Conservation (phyloP, 1,284 basidiomycete species). For the Apiotrichum gracile region DNA sequence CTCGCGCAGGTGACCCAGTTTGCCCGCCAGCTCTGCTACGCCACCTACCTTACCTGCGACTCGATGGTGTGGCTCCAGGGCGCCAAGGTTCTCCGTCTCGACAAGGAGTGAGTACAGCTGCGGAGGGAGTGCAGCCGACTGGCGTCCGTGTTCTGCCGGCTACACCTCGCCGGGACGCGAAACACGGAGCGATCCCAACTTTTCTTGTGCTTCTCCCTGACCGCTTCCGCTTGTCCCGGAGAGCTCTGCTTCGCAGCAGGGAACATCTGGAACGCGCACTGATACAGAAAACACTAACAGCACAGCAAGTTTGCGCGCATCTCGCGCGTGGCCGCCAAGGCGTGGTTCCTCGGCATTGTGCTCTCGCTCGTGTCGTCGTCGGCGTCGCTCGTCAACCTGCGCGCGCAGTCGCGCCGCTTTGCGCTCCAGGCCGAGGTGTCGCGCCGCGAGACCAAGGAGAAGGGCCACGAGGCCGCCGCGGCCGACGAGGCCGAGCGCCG, state of each 20-base stretch:
- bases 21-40: constrained; percentile 81
- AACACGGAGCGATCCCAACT: no score
- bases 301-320: constrained; percentile 62
- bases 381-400: constrained; percentile 43
- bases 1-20: constrained; percentile 77
- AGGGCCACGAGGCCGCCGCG: constrained; percentile 26
- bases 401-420: constrained; percentile 41
- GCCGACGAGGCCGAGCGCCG: constrained; percentile 36
- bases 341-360: constrained; percentile 85
- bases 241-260: neutral
- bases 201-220: no score
- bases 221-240: neutral
- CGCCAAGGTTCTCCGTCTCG: constrained; percentile 63
- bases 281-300: constrained; percentile 23
- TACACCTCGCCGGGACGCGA: no score
- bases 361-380: constrained; percentile 62
- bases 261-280: neutral
- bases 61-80: constrained; percentile 75
- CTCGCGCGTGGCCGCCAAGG: constrained; percentile 68
- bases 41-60: constrained; percentile 80
- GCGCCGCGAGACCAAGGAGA: constrained; percentile 25
- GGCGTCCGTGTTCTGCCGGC: no score
- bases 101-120: constrained; percentile 37
- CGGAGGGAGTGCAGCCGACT: neutral
- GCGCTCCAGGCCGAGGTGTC: constrained; percentile 33